These are phyloP conservation scores for Rhizophagus prolifer DNA, from an alignment of 192 early-diverging fungal genomes.

Conservation along the genomic window DNA sequence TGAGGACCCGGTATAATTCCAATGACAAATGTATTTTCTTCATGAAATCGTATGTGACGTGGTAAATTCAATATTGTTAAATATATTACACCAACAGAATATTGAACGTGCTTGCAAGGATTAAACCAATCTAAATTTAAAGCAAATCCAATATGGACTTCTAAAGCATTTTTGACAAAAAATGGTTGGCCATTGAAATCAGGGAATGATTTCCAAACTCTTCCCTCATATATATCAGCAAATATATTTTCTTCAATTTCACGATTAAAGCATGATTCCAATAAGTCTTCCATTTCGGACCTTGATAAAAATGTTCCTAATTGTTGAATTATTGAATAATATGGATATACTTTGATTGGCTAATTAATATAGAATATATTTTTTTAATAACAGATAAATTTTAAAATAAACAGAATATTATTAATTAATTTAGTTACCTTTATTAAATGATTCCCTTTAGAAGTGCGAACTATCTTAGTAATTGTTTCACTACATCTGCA, in stretches of 20 bases:
- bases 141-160: slow-evolving; percentile 4
- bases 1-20: not conserved
- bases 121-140: slow-evolving; percentile 2
- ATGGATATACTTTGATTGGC: too few species aligned
- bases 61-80: not conserved
- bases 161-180: not conserved
- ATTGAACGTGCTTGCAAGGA: not conserved
- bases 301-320: too few species aligned
- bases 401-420: too few species aligned
- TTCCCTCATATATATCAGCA: not conserved
- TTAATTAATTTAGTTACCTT: too few species aligned
- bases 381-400: too few species aligned
- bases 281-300: not conserved
- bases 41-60: too few species aligned
- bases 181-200: not conserved
- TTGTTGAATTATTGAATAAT: too few species aligned
- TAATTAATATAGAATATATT: too few species aligned
- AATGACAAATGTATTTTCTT: not conserved
- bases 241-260: not conserved
- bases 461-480: too few species aligned
- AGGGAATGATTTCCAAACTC: not conserved
- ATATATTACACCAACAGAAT: not conserved
- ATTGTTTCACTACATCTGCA: too few species aligned
- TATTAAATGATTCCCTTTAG: too few species aligned
- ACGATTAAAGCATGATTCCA: not conserved